These are phyloP conservation scores for Backusella psychrophila DNA, from an alignment of 192 early-diverging fungal species.

Conservation along the genomic window DNA sequence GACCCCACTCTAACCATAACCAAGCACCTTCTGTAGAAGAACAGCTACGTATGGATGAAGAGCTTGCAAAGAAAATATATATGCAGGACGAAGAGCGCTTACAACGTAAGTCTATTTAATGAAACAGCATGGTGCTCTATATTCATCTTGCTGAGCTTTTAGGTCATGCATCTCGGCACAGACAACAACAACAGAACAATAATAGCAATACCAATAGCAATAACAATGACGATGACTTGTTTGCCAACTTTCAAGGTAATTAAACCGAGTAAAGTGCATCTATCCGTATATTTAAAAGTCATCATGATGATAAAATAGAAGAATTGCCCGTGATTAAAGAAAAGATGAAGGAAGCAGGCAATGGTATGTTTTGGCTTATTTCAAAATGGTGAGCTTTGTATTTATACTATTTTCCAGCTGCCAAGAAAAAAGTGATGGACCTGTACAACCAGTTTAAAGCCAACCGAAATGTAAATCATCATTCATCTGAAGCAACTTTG, in stretches of 20 bases:
- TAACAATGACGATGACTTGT: constrained; percentile 18
- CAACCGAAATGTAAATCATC: constrained; percentile 13
- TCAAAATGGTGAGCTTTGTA: background rate
- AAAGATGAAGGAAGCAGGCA: constrained; percentile 50
- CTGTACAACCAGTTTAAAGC: constrained; percentile 54
- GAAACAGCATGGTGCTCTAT: too few species aligned
- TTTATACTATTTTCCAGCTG: constrained; percentile 33
- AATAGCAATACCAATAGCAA: background rate
- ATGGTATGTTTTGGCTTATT: constrained; percentile 20
- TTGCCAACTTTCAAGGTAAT: constrained; percentile 35
- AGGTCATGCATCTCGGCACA: constrained; percentile 10
- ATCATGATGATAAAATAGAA: constrained; percentile 27
- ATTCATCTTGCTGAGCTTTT: too few species aligned
- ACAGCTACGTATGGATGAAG: constrained; percentile 54
- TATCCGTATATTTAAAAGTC: background rate
- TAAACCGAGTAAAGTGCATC: background rate
- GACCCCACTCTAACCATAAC: constrained; percentile 21
- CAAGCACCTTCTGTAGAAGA: constrained; percentile 31
- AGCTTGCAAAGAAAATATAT: constrained; percentile 48
- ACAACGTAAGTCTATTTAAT: background rate
- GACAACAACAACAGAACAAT: constrained; percentile 33
- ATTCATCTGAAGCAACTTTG: background rate
- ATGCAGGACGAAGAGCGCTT: constrained; percentile 45
- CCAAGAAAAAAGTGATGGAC: constrained; percentile 58
- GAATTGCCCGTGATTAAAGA: constrained; percentile 59